Conservation (phyloP, 208 protist genomes). For the Porcisia deanei region DNA sequence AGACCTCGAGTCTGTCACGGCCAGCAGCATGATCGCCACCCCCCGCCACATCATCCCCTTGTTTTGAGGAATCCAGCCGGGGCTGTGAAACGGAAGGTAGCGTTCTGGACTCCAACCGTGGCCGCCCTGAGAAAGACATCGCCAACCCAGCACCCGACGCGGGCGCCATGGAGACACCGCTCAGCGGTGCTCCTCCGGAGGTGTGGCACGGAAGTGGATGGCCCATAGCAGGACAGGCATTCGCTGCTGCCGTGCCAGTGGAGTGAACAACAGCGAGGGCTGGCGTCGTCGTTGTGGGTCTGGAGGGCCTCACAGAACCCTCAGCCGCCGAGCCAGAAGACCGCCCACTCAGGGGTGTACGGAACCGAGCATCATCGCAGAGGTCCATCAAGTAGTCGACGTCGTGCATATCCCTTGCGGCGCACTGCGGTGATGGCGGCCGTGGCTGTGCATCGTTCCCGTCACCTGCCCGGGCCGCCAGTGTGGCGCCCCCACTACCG, state of each 20-base stretch:
- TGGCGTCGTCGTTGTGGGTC: not conserved
- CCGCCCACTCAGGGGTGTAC: slow-evolving; percentile 45
- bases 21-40: slow-evolving; percentile 3
- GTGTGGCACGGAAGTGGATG: not conserved
- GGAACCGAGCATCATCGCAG: slow-evolving; percentile 60
- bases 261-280: not conserved
- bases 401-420: slow-evolving; percentile 29
- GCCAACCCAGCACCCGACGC: slow-evolving; percentile 15
- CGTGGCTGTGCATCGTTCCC: not conserved
- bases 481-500: not conserved
- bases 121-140: slow-evolving; percentile 31
- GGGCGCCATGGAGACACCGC: not conserved
- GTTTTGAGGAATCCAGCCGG: not conserved
- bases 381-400: slow-evolving; percentile 66
- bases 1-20: slow-evolving; percentile 11
- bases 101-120: slow-evolving; percentile 10
- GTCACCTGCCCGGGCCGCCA: not conserved
- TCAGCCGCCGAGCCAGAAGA: not conserved
- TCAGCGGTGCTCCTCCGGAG: not conserved
- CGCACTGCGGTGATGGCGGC: not conserved
- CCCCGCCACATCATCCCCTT: not conserved
- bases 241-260: not conserved
- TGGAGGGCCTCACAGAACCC: not conserved
- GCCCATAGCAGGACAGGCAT: not conserved
- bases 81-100: not conserved